These are phyloP conservation scores for Canavalia ensiformis DNA, from an alignment of 306 rosid species.

Conservation along the genomic window DNA sequence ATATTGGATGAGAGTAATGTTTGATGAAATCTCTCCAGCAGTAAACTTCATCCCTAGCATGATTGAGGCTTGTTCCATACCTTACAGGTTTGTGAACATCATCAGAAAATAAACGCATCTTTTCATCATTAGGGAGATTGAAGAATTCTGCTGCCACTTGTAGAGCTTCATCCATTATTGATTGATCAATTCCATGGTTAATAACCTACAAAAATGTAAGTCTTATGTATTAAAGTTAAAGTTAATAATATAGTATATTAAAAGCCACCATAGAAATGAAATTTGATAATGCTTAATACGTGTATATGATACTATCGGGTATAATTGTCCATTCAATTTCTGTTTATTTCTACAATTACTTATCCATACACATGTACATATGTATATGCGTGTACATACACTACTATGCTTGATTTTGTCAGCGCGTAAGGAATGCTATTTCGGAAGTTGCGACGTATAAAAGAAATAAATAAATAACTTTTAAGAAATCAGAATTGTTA, in stretches of 20 bases:
- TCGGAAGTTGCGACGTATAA: too few species aligned
- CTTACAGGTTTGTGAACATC: constrained; percentile 61
- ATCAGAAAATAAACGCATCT: constrained; percentile 57
- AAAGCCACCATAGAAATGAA: not conserved
- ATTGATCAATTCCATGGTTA: constrained; percentile 60
- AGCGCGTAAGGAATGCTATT: too few species aligned
- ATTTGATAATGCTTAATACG: constrained; percentile 19
- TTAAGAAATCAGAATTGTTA: too few species aligned
- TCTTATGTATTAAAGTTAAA: not conserved
- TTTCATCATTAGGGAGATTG: constrained; percentile 59
- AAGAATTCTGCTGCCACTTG: constrained; percentile 61
- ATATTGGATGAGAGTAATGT: constrained; percentile 64
- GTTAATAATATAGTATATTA: not conserved
- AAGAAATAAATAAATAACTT: too few species aligned
- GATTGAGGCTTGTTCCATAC: constrained; percentile 67
- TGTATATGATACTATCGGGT: too few species aligned
- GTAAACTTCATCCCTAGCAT: constrained; percentile 52
- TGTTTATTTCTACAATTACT: too few species aligned
- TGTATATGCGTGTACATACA: too few species aligned
- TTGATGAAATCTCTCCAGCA: constrained; percentile 76
- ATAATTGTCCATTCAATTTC: too few species aligned
- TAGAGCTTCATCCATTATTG: constrained; percentile 47
- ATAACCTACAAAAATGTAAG: constrained; percentile 49
- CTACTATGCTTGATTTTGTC: too few species aligned
- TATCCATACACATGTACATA: not conserved